phyloP scores from a whole-genome alignment of 2,329 filamentous ascomycete genomes.

The Xylariales sp. region DNA sequence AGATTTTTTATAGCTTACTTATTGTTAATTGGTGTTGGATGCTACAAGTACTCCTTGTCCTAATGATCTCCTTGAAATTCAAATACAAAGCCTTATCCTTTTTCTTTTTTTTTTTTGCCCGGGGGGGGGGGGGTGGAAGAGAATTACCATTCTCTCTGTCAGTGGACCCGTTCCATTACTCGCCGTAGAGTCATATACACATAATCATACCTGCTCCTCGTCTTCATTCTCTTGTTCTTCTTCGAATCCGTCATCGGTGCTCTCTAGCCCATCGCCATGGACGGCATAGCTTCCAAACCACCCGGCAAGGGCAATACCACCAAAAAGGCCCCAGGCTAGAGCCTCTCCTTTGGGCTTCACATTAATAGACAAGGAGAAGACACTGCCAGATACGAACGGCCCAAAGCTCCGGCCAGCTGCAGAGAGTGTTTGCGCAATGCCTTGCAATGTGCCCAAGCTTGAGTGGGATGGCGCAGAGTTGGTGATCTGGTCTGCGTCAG shows the following conservation, averaged over 20 bases:
- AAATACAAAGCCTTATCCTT: no score
- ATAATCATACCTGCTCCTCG: constrained; percentile 9
- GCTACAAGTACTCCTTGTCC: no score
- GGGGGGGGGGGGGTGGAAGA: no score
- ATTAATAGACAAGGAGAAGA: constrained; percentile 75
- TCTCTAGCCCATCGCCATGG: constrained; percentile 56
- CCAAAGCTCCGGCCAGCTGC: constrained; percentile 85
- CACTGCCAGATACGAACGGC: constrained; percentile 78
- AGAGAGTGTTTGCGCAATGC: constrained; percentile 88
- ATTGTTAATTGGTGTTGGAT: no score
- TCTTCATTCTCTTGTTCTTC: constrained; percentile 24
- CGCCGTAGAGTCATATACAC: not conserved
- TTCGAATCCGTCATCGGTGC: constrained; percentile 43
- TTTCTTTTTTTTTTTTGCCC: no score
- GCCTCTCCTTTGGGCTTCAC: constrained; percentile 78
- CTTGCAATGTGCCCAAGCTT: constrained; percentile 85
- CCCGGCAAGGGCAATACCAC: constrained; percentile 73
- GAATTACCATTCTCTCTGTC: not conserved
- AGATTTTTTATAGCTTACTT: no score
- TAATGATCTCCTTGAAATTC: no score
- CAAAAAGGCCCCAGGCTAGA: constrained; percentile 83
- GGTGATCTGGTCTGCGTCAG: constrained; percentile 62
- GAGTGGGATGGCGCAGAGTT: constrained; percentile 86
- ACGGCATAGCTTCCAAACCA: constrained; percentile 80
- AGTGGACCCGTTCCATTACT: not conserved